Evolutionary conservation across 345 rosid species (phyloP).

Genomic region (Geranium brycei): DNA sequence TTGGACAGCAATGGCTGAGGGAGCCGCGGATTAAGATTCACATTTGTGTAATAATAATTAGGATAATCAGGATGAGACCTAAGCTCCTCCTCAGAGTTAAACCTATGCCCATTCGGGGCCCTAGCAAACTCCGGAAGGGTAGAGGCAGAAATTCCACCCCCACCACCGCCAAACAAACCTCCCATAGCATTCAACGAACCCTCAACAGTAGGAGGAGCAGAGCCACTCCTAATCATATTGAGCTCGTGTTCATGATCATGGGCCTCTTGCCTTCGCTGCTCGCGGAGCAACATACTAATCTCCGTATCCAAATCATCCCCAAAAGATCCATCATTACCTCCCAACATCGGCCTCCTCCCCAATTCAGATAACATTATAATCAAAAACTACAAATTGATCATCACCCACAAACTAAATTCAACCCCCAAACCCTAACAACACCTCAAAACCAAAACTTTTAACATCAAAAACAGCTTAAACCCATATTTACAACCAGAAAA

Average conservation of each 20-base stretch:
- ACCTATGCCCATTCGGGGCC: slow-evolving; percentile 31
- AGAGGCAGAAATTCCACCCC: slow-evolving; percentile 21
- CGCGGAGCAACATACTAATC: slow-evolving; percentile 39
- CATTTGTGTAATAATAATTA: slow-evolving; percentile 61
- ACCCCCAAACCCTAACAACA: slow-evolving; percentile 11
- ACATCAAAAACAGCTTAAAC: slow-evolving; percentile 5
- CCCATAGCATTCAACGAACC: slow-evolving; percentile 66
- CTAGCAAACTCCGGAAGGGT: slow-evolving; percentile 33
- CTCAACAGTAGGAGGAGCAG: slow-evolving; percentile 90
- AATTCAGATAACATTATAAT: slow-evolving; percentile 47
- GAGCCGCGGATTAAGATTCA: slow-evolving; percentile 72
- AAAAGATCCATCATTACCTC: slow-evolving; percentile 53
- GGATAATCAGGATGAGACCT: slow-evolving; percentile 71
- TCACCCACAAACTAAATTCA: slow-evolving; percentile 15
- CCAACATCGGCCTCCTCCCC: slow-evolving; percentile 49
- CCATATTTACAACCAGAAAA: slow-evolving; percentile 25
- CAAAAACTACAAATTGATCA: slow-evolving; percentile 8
- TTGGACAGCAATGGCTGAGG: slow-evolving; percentile 81
- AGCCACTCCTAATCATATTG: slow-evolving; percentile 66
- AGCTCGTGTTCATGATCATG: slow-evolving; percentile 61
- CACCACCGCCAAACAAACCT: slow-evolving; percentile 41
- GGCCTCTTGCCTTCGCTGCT: slow-evolving; percentile 20
- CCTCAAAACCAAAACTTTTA: slow-evolving; percentile 20
- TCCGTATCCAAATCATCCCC: slow-evolving; percentile 70
- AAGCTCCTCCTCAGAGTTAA: slow-evolving; percentile 38